Percentiles rank a stretch among this genome's conserved stretches.
Conservation (phyloP, 495 filamentous ascomycete species). For the Glarea lozoyensis region DNA sequence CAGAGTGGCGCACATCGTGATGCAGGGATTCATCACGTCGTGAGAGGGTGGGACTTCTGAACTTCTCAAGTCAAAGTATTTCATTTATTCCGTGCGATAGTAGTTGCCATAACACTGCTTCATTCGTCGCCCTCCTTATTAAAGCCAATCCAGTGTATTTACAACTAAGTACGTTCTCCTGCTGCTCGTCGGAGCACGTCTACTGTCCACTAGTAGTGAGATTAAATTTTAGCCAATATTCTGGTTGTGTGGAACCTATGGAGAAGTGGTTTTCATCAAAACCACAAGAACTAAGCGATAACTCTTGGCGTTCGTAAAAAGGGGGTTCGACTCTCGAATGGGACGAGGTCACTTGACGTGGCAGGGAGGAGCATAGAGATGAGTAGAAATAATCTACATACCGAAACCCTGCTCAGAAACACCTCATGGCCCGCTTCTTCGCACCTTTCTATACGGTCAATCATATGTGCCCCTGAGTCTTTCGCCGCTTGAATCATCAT, state of each 20-base stretch:
- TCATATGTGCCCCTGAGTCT: slow-evolving; percentile 13
- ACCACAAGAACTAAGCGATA: not conserved
- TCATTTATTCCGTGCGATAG: too few species aligned
- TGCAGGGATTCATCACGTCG: too few species aligned
- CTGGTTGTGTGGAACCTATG: not conserved
- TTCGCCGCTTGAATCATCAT: slow-evolving; percentile 16
- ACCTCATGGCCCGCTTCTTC: slow-evolving; percentile 12
- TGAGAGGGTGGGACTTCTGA: too few species aligned
- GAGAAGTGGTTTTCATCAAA: not conserved
- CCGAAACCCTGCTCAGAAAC: slow-evolving; percentile 12
- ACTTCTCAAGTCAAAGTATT: too few species aligned
- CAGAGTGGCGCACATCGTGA: too few species aligned
- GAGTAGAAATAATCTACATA: not conserved
- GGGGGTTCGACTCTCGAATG: too few species aligned
- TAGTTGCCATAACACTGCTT: too few species aligned
- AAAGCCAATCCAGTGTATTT: too few species aligned
- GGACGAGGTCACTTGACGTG: too few species aligned
- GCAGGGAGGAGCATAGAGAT: not conserved
- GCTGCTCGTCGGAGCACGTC: slow-evolving; percentile 18
- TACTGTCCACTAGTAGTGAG: slow-evolving; percentile 12
- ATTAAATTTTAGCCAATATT: not conserved
- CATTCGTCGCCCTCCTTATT: too few species aligned
- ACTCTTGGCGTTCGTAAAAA: not conserved
- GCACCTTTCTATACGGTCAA: slow-evolving; percentile 13
- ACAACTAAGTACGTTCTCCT: slow-evolving; percentile 10